Evolutionary conservation across 192 early-diverging fungal species (phyloP).

Genomic region (Coemansia javaensis): DNA sequence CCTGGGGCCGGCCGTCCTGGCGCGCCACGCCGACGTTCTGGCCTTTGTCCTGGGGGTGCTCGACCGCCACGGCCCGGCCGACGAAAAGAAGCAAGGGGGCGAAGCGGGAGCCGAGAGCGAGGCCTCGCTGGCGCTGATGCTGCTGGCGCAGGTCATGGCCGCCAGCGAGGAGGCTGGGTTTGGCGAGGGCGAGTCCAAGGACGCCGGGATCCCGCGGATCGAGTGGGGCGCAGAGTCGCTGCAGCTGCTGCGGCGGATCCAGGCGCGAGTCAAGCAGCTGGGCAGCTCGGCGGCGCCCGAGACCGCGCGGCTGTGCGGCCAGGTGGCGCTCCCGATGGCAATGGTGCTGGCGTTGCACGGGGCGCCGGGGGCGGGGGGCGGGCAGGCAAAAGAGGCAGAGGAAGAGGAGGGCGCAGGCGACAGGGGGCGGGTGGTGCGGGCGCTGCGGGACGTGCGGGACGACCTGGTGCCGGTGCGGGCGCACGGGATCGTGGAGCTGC

Average conservation of each 20-base stretch:
- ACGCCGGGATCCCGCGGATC: slow-evolving; percentile 4
- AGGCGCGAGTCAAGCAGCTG: slow-evolving; percentile 8
- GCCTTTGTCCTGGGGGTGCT: slow-evolving; percentile 62
- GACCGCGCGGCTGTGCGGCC: slow-evolving; percentile 4
- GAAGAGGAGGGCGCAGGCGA: too few species aligned
- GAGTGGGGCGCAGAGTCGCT: slow-evolving; percentile 12
- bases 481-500: slow-evolving; percentile 77
- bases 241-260: slow-evolving; percentile 25
- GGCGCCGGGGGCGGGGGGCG: background rate
- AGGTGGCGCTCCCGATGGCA: slow-evolving; percentile 16
- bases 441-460: slow-evolving; percentile 72
- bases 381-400: too few species aligned
- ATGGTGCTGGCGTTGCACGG: slow-evolving; percentile 36
- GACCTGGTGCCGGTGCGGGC: slow-evolving; percentile 82
- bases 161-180: slow-evolving; percentile 44
- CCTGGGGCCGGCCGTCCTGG: slow-evolving; percentile 69
- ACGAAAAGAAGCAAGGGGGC: background rate
- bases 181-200: background rate
- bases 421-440: slow-evolving; percentile 61
- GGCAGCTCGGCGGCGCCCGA: background rate
- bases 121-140: slow-evolving; percentile 55
- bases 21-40: slow-evolving; percentile 71
- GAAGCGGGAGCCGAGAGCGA: slow-evolving; percentile 28
- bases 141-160: slow-evolving; percentile 60
- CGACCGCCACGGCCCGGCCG: slow-evolving; percentile 39